Percentiles rank a stretch among this genome's conserved stretches.
Evolutionary conservation across 495 filamentous ascomycete genomes (phyloP).

Genomic region (Neurospora sublineolata): DNA sequence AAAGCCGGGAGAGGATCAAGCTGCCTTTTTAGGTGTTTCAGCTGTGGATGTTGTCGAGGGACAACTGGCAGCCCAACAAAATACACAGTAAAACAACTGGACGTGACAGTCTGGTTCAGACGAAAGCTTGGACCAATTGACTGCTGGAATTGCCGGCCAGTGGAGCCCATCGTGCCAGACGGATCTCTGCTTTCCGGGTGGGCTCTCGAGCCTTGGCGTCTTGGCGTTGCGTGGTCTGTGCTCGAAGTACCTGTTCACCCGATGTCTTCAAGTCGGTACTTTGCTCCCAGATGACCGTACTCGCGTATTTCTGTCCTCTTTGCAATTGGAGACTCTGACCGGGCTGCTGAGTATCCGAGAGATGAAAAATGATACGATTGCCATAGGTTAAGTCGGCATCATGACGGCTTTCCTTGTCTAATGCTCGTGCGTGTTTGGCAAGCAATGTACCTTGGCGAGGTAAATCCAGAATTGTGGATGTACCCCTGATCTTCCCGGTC

Average conservation of each 20-base stretch:
- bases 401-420: background rate
- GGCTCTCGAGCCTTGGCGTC: background rate
- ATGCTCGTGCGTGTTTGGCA: background rate
- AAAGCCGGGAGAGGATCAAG: background rate
- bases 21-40: background rate
- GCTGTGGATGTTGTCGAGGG: background rate
- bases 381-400: background rate
- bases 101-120: background rate
- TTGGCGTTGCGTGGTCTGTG: background rate
- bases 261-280: background rate
- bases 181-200: constrained; percentile 1
- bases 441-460: background rate
- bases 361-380: background rate
- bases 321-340: background rate
- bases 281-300: background rate
- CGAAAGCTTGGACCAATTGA: background rate
- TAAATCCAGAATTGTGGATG: background rate
- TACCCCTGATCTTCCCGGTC: background rate
- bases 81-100: background rate
- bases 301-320: background rate
- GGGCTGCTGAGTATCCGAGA: background rate
- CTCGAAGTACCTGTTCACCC: background rate
- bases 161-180: background rate
- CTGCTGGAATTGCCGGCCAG: background rate
- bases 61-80: background rate